Base-by-base conservation (phyloP, 345 rosid genomes). In the Sisymbrium altissimum region DNA sequence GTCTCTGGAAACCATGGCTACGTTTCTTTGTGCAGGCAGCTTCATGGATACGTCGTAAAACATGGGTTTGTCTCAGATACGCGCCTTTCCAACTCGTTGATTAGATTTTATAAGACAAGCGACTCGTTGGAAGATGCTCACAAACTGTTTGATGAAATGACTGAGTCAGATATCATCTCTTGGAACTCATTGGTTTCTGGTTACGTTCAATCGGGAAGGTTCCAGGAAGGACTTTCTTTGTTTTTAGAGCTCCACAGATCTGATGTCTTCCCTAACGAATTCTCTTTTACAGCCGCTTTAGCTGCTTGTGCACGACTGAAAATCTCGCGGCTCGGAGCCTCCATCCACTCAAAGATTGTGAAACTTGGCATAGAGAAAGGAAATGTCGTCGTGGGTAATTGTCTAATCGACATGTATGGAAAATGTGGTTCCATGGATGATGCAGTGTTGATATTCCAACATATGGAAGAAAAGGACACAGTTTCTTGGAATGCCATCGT, bases 351-450 rank as follows among this genome's bases (percentile, higher is more conserved):
- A 33, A 81, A 80, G 81, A 63, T 85, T 73, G 69, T 88, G 69
- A 86, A 87, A 72, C 74, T 43, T 69, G 90, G 97, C 23, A 1
- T 82, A 67, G 86, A 67, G 53, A 75, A 64, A 55, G 79, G 82
- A 1, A 58, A 75, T 64, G 66, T 88, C 40, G 74, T 77, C 1
- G 81, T 86, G 46, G 88, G 78, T 35, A 90, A 93, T 75, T 93
- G 96, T 78, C 81, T 93, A 81, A 82, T 93, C 32, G 93, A 88
- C 70, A 84, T 86, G 89, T 90, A 93, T n/a, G 97, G 96, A 6
- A 93, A 87, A 82, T 86, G 96, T 38, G 88, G 81, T 21, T 83
- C 46, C 6, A 81, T 85, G 66, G 84, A 73, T 38, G 85, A 88
- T 56, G 90, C 98, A 3, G 77, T 85, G 18, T 38, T 23, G 76